Percentiles rank a stretch among this genome's conserved stretches.
These are phyloP conservation scores for Luffa acutangula DNA, from an alignment of 306 rosid species.

Conservation along the genomic window DNA sequence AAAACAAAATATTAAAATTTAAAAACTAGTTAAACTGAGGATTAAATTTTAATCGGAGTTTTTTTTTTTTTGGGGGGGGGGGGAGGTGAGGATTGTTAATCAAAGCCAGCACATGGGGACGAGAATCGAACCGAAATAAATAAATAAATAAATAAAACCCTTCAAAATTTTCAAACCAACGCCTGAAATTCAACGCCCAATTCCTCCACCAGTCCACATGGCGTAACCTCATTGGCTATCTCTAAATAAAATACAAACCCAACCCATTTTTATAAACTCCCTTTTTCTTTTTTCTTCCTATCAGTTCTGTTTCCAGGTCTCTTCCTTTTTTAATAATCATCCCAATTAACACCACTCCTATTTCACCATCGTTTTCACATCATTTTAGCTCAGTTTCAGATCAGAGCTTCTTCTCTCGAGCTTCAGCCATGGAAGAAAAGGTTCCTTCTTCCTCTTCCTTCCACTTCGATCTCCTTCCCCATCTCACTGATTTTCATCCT, in stretches of 20 bases:
- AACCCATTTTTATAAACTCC: neutral
- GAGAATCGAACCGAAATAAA: neutral
- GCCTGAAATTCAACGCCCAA: neutral
- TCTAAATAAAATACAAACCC: neutral
- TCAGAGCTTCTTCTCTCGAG: neutral
- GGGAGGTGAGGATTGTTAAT: constrained; percentile 21
- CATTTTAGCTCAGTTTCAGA: neutral
- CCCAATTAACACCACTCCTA: too few species aligned
- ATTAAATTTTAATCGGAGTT: neutral
- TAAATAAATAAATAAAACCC: neutral
- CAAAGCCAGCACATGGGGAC: constrained; percentile 27
- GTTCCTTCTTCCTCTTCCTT: neutral
- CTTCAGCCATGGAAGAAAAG: constrained; percentile 6
- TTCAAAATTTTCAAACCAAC: neutral
- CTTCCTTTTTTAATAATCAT: neutral
- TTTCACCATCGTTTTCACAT: neutral
- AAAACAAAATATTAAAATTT: too few species aligned
- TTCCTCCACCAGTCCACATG: neutral
- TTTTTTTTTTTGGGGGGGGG: too few species aligned
- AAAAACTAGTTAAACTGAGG: neutral
- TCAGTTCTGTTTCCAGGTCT: neutral
- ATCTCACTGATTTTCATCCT: neutral
- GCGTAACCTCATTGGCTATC: neutral
- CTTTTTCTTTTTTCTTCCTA: too few species aligned
- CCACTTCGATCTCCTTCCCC: neutral